Conservation (phyloP, 345 rosid species). For the Hibiscus tridactylites region DNA sequence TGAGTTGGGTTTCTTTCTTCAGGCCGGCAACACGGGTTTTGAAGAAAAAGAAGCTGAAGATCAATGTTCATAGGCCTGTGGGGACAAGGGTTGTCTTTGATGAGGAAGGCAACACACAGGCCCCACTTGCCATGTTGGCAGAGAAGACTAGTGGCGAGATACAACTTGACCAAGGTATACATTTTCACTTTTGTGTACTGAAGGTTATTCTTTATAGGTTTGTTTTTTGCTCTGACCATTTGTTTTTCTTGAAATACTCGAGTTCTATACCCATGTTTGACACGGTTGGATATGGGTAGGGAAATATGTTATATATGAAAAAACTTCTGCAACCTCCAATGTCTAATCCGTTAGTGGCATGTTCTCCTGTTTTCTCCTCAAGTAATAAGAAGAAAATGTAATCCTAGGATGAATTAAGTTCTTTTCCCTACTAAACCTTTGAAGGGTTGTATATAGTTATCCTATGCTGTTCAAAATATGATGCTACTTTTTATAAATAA, state of each 20-base stretch:
- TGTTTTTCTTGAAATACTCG: neutral
- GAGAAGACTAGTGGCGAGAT: slow-evolving; percentile 33
- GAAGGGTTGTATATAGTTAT: neutral
- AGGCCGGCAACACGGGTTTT: slow-evolving; percentile 62
- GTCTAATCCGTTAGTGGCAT: neutral
- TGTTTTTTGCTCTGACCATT: neutral
- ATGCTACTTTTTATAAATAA: neutral
- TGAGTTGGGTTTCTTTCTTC: slow-evolving; percentile 14
- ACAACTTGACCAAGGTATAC: slow-evolving; percentile 62
- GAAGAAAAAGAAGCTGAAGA: slow-evolving; percentile 88
- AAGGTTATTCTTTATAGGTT: neutral
- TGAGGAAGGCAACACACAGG: slow-evolving; percentile 70
- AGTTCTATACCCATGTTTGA: neutral
- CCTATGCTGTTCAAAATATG: neutral
- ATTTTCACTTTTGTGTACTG: neutral
- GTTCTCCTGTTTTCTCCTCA: neutral
- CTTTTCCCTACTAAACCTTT: neutral
- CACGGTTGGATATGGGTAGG: neutral
- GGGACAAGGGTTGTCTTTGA: slow-evolving; percentile 79
- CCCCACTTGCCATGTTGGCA: slow-evolving; percentile 79
- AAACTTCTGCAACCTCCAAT: neutral
- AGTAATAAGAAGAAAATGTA: neutral
- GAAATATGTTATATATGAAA: neutral
- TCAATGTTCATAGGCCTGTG: slow-evolving; percentile 65
- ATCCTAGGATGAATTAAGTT: neutral